These are phyloP conservation scores for Ogataea chonburiensis DNA, from an alignment of 805 yeast genomes.

Conservation along the genomic window DNA sequence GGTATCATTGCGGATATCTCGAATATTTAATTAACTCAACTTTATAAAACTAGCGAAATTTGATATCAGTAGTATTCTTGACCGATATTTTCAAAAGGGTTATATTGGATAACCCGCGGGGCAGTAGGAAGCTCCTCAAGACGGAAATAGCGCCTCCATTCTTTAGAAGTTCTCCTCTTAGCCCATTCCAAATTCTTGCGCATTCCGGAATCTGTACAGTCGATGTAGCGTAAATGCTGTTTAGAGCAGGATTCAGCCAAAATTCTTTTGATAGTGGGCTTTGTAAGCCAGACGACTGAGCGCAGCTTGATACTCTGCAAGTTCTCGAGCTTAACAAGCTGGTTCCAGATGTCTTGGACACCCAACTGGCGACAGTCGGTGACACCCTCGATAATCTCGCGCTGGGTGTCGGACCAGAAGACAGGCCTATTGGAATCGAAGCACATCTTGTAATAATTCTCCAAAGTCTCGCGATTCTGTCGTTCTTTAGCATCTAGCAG, in stretches of 20 bases:
- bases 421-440: conserved; percentile 22
- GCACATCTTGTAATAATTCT: conserved; percentile 12
- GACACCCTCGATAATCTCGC: conserved; percentile 33
- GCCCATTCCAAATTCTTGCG: conserved; percentile 48
- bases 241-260: conserved; percentile 20
- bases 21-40: conserved; percentile 1
- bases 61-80: conserved; percentile 15
- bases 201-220: conserved; percentile 52
- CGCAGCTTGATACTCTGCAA: conserved; percentile 29
- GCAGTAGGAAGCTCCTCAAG: conserved; percentile 5
- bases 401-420: conserved; percentile 33
- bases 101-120: conserved; percentile 1
- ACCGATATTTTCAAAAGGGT: conserved; percentile 18
- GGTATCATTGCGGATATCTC: too few relatives aligned
- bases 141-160: conserved; percentile 28
- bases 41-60: conserved; percentile 1
- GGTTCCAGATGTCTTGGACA: conserved; percentile 45
- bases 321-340: conserved; percentile 18
- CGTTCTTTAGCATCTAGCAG: conserved; percentile 30
- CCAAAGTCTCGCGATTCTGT: conserved; percentile 23
- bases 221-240: conserved; percentile 28
- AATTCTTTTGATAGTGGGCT: conserved; percentile 25
- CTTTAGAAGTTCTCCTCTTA: conserved; percentile 17
- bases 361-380: conserved; percentile 39
- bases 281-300: conserved; percentile 35